Conservation (phyloP, 352 stramenopile genomes). For the Aphanomyces invadans region DNA sequence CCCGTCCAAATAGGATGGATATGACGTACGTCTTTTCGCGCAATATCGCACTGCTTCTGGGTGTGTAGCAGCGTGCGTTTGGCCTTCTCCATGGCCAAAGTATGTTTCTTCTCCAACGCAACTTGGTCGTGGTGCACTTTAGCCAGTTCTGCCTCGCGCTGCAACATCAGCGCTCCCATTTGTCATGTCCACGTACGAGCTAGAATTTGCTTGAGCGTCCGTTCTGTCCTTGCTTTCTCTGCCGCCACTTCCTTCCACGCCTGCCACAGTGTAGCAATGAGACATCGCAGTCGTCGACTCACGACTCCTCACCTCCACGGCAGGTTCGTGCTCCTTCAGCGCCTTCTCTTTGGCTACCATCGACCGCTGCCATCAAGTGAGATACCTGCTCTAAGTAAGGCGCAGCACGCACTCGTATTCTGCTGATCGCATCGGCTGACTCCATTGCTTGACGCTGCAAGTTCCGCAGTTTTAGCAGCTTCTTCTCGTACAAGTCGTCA, state of each 20-base stretch:
- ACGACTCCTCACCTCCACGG: neutral
- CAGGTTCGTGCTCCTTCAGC: neutral
- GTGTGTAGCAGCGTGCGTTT: neutral
- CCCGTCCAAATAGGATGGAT: no score
- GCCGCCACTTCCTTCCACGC: neutral
- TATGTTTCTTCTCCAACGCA: neutral
- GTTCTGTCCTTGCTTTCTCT: neutral
- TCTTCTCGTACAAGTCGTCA: slow-evolving; percentile 1
- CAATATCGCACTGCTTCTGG: neutral
- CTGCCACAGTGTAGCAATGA: neutral
- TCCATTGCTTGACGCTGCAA: neutral
- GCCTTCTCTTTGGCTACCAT: neutral
- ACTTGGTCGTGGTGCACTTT: neutral
- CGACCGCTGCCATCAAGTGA: neutral
- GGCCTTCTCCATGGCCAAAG: neutral
- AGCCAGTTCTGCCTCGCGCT: neutral
- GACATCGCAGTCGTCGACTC: neutral
- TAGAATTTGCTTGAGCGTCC: neutral
- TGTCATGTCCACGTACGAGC: slow-evolving; percentile 1
- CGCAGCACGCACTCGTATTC: neutral
- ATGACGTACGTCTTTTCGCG: slow-evolving; percentile 12
- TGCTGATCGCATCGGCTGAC: neutral
- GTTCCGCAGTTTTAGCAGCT: slow-evolving; percentile 1
- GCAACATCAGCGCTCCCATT: no score
- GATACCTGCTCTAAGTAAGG: neutral